Evolutionary conservation across 495 filamentous ascomycete species (phyloP), one percentile per base, ranked within the genome.

Genomic region (Podospora pseudocomata): DNA sequence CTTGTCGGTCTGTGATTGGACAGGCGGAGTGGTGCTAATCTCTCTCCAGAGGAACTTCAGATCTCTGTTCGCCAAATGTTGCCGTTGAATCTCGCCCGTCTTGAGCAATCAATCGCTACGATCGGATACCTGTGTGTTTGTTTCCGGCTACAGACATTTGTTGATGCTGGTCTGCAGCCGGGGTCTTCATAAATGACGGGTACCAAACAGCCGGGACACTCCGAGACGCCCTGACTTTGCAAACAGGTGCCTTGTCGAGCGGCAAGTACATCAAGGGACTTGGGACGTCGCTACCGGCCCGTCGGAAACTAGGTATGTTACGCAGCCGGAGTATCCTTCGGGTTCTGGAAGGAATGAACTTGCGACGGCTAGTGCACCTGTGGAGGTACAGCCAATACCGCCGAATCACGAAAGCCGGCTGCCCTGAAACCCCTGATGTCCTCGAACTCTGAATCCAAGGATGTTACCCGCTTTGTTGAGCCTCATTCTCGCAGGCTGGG

Each of bases 221-320:
- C 7, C 39, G 39, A 49, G 13, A 49, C 39, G 39, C 9, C 39
- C 39, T 0, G 15, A 49, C 1, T 49, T 5, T 11, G 39, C 39
- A 49, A 49, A 49, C 39, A 49, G 39, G 39, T 49, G 9, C 39
- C 39, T 49, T 11, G 39, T 49, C 39, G 39, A 49, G 39, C 39
- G 6, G 30, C 26, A 26, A 18, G 20, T 18, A 61, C 23, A 32
- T 30, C 2, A 61, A 61, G 26, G 23, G 30, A 61, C 59, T 13
- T 30, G 59, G 16, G 30, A 61, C 16, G 34, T 49, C 66, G 68
- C 63, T 75, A 67, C 72, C 74, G 65, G 63, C 55, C 69, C 26
- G 55, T 44, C 49, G 74, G 72, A 68, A 73, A 64, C 67, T 49
- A 49, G 39, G 39, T 19, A 70, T 75, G 71, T 66, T 66, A 64